These are phyloP conservation scores for Leishmania aethiopica DNA, from an alignment of 208 protist species.

Conservation along the genomic window DNA sequence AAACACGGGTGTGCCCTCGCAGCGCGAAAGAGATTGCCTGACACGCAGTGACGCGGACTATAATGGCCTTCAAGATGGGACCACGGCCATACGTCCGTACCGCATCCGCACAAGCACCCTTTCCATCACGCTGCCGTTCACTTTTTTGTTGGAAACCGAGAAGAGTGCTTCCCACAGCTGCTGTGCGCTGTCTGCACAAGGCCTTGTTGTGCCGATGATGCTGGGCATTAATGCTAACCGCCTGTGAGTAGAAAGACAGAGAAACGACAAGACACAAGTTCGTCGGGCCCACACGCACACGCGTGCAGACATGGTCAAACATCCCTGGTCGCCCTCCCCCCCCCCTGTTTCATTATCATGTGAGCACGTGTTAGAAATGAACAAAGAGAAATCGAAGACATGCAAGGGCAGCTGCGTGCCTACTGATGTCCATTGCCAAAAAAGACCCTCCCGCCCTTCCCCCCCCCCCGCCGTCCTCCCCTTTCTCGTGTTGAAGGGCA, in stretches of 20 bases:
- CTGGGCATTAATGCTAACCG: background rate
- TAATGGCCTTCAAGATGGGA: background rate
- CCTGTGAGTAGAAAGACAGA: constrained; percentile 5
- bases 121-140: background rate
- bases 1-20: too few species aligned
- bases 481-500: background rate
- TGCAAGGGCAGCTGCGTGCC: background rate
- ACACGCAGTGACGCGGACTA: background rate
- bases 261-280: too few species aligned
- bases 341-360: background rate
- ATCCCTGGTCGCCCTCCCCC: background rate
- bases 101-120: background rate
- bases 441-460: too few species aligned
- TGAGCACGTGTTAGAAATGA: background rate
- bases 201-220: background rate
- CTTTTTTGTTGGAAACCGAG: background rate
- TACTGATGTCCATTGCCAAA: too few species aligned
- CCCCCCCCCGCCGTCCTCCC: background rate
- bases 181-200: background rate
- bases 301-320: background rate
- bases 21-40: too few species aligned
- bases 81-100: background rate
- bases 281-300: background rate
- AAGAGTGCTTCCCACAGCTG: background rate
- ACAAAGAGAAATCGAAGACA: background rate